Base-by-base conservation (phyloP, 805 yeast species). In the Saccharomyces cerevisiae region DNA sequence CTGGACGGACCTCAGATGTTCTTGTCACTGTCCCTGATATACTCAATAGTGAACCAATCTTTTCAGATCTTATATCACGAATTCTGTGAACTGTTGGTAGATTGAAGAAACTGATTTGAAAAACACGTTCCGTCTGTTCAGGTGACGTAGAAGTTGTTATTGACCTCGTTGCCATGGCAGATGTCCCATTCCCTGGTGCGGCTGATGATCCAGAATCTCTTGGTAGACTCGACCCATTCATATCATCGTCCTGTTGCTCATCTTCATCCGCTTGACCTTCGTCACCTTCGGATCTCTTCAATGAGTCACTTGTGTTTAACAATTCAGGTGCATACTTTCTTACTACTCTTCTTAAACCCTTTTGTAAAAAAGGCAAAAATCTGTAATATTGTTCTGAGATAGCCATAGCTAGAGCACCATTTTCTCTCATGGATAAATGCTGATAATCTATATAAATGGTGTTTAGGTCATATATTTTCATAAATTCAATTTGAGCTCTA, bases 1-100 rank as follows among this genome's bases (percentile, higher is more conserved):
- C 99, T 0, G 99, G 99, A 55, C 98, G 81, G 11, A 94, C 97
- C 72, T 94, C 98, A 24, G 95, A 85, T 0, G 98, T 89, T 69
- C 98, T 81, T 0, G 98, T 92, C 4, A 94, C 96, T 0, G 99
- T 94, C 53, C 98, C 99, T 8, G 92, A 83, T 32, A 92, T 87
- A 9, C 92, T 77, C 74, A 89, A 78, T 57, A 92, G 77, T 9
- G 87, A 77, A 14, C 98, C 99, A 55, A 94, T 85, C 59, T 85
- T 85, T 61, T 88, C 96, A 1, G 97, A 87, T 64, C 94, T 80
- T 55, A 94, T 79, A 65, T 92, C 98, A 66, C 99, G 82, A 61
- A 94, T 86, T 69, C 96, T 80, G 63, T 88, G 82, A 17, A 86
- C 79, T 0, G 88, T 73, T 1, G 97, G 96, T 54, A 94, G 72